Evolutionary conservation across 768 basidiomycete genomes (phyloP).

Genomic region (Coprinopsis sp.): DNA sequence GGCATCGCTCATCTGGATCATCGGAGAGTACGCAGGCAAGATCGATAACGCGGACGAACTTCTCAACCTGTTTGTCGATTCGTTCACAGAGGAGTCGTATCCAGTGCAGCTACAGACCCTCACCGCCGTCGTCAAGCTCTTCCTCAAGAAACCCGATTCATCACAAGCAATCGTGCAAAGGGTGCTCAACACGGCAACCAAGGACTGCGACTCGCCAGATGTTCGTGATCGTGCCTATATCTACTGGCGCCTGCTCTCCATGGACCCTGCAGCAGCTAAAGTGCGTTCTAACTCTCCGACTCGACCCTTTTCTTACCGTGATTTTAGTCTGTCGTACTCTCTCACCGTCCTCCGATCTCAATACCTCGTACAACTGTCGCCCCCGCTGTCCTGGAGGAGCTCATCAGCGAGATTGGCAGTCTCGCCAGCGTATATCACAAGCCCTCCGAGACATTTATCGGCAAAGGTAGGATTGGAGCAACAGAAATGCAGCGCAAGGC

Average conservation of each 20-base stretch:
- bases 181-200: constrained; percentile 92
- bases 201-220: constrained; percentile 95
- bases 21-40: constrained; percentile 96
- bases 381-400: constrained; percentile 82
- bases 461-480: constrained; percentile 81
- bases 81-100: constrained; percentile 91
- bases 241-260: constrained; percentile 93
- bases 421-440: constrained; percentile 97
- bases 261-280: constrained; percentile 94
- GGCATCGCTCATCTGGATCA: constrained; percentile 98
- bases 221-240: constrained; percentile 97
- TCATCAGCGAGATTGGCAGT: constrained; percentile 83
- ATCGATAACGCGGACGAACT: constrained; percentile 97
- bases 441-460: constrained; percentile 93
- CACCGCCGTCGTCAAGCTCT: constrained; percentile 95
- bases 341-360: constrained; percentile 88
- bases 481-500: constrained; percentile 66
- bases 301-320: neutral
- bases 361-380: constrained; percentile 89
- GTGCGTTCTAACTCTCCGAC: constrained; percentile 34
- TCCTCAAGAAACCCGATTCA: constrained; percentile 89
- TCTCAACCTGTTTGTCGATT: constrained; percentile 83
- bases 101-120: constrained; percentile 81
- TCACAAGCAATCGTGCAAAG: constrained; percentile 90
- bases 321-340: constrained; percentile 73